Conservation (phyloP, 2,329 filamentous ascomycete genomes). For the Balansia obtecta region DNA sequence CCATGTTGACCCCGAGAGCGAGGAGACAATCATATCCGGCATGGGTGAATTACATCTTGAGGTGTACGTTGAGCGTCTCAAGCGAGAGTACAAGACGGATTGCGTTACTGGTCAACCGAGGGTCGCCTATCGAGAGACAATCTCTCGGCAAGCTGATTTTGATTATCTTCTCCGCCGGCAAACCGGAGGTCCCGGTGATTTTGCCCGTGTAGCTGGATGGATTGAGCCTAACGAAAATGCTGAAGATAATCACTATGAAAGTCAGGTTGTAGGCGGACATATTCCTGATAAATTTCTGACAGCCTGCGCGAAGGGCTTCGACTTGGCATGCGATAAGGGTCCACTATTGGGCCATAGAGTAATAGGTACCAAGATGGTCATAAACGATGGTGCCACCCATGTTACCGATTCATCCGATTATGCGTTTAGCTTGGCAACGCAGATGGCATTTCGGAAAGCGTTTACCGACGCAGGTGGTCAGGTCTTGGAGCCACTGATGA, state of each 20-base stretch:
- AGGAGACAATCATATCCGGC: conserved; percentile 94
- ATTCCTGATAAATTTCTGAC: conserved; percentile 94
- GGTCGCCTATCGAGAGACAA: conserved; percentile 93
- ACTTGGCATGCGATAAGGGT: conserved; percentile 68
- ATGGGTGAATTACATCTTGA: conserved; percentile 97
- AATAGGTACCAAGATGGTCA: conserved; percentile 76
- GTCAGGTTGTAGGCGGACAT: conserved; percentile 75
- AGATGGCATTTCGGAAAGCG: conserved; percentile 92
- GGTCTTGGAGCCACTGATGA: conserved; percentile 94
- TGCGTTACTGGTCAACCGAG: conserved; percentile 93
- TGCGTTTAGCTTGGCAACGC: conserved; percentile 87
- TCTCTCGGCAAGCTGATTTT: conserved; percentile 67
- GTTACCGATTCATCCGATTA: conserved; percentile 96
- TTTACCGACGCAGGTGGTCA: conserved; percentile 71
- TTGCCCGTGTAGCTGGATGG: conserved; percentile 80
- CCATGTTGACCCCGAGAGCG: conserved; percentile 79
- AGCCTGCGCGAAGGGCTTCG: conserved; percentile 92
- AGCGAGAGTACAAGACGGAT: conserved; percentile 91
- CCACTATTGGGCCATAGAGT: conserved; percentile 89
- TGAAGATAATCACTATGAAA: conserved; percentile 70
- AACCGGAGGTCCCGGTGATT: conserved; percentile 90
- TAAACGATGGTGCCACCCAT: conserved; percentile 94
- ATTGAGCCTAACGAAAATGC: conserved; percentile 73
- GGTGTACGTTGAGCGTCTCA: conserved; percentile 95
- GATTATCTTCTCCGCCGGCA: conserved; percentile 94